phyloP scores from a whole-genome alignment of 371 early-diverging fungal genomes.

The Mycotypha africana region DNA sequence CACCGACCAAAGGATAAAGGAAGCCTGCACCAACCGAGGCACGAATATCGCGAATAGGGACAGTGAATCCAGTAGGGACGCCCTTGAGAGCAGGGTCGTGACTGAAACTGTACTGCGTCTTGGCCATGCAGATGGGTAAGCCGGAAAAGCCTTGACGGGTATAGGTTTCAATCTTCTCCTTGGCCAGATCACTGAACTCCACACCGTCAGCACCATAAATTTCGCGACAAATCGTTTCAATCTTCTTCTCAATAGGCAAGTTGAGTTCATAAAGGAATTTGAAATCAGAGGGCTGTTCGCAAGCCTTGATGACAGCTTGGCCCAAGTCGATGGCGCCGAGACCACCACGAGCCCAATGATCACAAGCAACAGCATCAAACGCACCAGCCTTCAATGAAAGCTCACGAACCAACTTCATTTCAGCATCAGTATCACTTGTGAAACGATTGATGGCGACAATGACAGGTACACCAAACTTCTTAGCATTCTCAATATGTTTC shows the following conservation, averaged over 20 bases:
- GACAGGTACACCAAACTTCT: conserved; percentile 85
- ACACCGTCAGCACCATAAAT: conserved; percentile 94
- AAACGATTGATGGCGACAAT: conserved; percentile 93
- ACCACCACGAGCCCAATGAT: conserved; percentile 94
- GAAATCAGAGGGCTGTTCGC: conserved; percentile 57
- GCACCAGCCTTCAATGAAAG: conserved; percentile 83
- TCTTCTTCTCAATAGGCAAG: conserved; percentile 79
- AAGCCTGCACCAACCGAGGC: conserved; percentile 94
- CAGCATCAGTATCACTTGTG: conserved; percentile 78
- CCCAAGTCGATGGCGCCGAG: conserved; percentile 84
- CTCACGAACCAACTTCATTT: conserved; percentile 71
- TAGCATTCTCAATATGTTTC: conserved; percentile 87
- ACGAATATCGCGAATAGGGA: conserved; percentile 91
- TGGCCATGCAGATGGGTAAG: conserved; percentile 96
- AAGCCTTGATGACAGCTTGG: conserved; percentile 75
- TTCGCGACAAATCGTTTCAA: conserved; percentile 81
- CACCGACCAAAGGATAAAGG: conserved; percentile 90
- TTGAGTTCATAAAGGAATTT: conserved; percentile 81
- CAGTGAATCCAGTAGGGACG: conserved; percentile 87
- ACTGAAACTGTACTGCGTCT: conserved; percentile 90
- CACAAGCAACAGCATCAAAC: conserved; percentile 76
- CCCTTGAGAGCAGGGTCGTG: conserved; percentile 88
- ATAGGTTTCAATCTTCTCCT: conserved; percentile 74
- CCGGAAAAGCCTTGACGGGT: conserved; percentile 76
- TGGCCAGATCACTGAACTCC: conserved; percentile 73